A percentile compares a stretch with the other conserved stretches of the same genome.
These are phyloP conservation scores for Dactylellina parvicollis DNA, from an alignment of 2,329 filamentous ascomycete genomes.

Conservation along the genomic window DNA sequence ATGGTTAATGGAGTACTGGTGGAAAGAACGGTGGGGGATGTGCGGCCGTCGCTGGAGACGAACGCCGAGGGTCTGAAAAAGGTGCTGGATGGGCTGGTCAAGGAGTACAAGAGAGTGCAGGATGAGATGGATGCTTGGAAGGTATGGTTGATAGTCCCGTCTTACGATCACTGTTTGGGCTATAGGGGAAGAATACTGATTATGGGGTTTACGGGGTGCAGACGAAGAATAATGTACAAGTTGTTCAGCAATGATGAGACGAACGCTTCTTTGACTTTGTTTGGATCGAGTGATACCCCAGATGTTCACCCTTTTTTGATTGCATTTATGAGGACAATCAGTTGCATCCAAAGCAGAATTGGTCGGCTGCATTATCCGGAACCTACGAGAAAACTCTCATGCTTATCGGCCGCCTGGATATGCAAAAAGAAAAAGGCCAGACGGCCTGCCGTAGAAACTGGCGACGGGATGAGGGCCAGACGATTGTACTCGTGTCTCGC, in stretches of 20 bases:
- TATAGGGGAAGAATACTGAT: background rate
- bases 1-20: constrained; percentile 98
- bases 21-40: constrained; percentile 91
- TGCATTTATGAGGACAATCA: background rate
- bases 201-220: constrained; percentile 61
- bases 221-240: constrained; percentile 91
- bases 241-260: constrained; percentile 75
- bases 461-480: constrained; percentile 31
- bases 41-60: constrained; percentile 87
- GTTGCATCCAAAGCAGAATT: too few species aligned
- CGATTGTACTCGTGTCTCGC: background rate
- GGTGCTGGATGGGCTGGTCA: constrained; percentile 91
- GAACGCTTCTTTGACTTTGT: background rate
- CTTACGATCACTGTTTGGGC: background rate
- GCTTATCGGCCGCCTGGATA: background rate
- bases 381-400: constrained; percentile 1
- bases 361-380: background rate
- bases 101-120: constrained; percentile 95
- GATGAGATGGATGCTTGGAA: constrained; percentile 98
- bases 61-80: constrained; percentile 94
- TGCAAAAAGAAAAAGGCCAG: background rate
- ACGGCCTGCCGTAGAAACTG: background rate
- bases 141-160: constrained; percentile 73
- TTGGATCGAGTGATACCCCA: constrained; percentile 16
- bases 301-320: background rate